Evolutionary conservation across 1,284 basidiomycete genomes (phyloP).

Genomic region (Pascua sp.): DNA sequence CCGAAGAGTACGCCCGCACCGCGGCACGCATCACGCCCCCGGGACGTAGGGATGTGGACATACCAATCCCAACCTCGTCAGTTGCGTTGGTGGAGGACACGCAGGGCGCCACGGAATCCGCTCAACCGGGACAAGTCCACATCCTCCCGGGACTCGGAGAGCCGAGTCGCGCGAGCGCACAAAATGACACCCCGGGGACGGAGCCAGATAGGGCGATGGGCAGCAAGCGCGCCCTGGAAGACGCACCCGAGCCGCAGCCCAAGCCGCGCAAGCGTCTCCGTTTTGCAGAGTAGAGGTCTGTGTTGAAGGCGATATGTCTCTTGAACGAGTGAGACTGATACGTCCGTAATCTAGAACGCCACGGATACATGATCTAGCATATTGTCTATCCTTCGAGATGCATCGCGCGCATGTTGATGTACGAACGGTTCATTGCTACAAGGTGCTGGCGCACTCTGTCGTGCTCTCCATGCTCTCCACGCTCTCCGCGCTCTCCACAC

Average conservation of each 20-base stretch:
- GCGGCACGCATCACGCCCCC: neutral
- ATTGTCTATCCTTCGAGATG: too few species aligned
- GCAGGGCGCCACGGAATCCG: neutral
- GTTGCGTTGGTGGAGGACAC: neutral
- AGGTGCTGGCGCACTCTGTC: neutral
- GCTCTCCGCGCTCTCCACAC: neutral
- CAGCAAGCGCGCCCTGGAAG: neutral
- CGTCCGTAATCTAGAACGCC: too few species aligned
- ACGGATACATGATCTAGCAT: too few species aligned
- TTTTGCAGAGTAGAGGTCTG: neutral
- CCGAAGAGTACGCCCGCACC: neutral
- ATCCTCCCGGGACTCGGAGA: too few species aligned
- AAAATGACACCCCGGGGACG: neutral
- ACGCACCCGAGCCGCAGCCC: neutral
- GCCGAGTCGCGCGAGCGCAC: too few species aligned
- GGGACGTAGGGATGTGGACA: neutral
- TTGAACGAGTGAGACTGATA: too few species aligned
- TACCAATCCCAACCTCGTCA: neutral
- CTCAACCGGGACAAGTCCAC: too few species aligned
- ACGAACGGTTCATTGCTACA: neutral
- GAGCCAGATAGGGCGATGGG: neutral
- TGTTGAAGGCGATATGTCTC: too few species aligned
- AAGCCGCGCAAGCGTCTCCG: conserved; percentile 2
- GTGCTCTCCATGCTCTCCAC: neutral
- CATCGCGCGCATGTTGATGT: too few species aligned